Base-by-base conservation (phyloP, 2,329 filamentous ascomycete species). In the Xylariaceae sp. region DNA sequence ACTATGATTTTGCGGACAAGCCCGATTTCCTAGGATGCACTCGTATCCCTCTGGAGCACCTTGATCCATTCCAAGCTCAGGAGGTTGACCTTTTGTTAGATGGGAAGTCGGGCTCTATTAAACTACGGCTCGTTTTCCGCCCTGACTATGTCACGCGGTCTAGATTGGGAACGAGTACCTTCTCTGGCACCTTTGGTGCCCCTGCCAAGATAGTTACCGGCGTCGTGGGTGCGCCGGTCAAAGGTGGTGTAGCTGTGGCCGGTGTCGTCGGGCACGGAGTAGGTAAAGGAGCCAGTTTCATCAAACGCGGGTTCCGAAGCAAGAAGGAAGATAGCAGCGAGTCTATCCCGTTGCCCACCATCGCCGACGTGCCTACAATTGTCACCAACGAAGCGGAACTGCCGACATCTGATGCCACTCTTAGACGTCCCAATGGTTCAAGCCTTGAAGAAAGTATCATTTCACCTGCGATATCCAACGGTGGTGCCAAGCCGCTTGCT, bases 1-100 rank as follows among this genome's bases (percentile, higher is more conserved):
- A 99, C 68, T 99, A 92, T 83, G 94, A 99, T 70, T 95, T 97
- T 76, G 92, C 89, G 47, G 91, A 95, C 70, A 92, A 91, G 72
- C 90, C 91, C 1, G 94, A 99, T 71, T 88, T 87, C 69, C 75
- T 99, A n/a, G 94, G 94, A 44, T 80, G 79, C 56, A 79, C 89
- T 0, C 74, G 76, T 3, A 89, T 99, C 67, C 85, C 89, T 63
- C 80, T 99, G 12, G 83, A 87, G 48, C 72, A 84, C 34, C 78
- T 99, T 6, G 90, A 96, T 64, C 94, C 94, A 0, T 96, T 97
- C 77, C 81, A 81, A 67, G 81, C 84, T 8, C 83, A 88, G 64
- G 90, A 95, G 68, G 78, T 90, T 34, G 83, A 77, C 8, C 81
- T 95, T 32, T 74, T 80, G 1, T 78, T 99, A 2, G 89, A 96